Percentiles rank a stretch among this genome's conserved stretches.
Evolutionary conservation across 225 moss, liverwort and hornwort species (phyloP).

Genomic region (Marchantia paleacea): DNA sequence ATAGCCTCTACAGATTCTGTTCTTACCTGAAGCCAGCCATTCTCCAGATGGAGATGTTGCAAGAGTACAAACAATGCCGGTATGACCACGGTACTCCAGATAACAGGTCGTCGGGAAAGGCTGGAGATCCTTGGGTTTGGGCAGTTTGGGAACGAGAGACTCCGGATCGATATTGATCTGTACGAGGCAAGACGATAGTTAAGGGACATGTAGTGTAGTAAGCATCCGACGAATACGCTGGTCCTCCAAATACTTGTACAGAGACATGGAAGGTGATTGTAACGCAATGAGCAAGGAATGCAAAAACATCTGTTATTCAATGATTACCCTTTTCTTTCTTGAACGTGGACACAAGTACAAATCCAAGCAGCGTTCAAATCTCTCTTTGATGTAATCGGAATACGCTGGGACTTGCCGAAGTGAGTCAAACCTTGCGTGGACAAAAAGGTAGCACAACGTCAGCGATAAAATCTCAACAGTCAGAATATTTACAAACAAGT

Average conservation of each 20-base stretch:
- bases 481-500: too few relatives aligned
- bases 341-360: constrained; percentile 94
- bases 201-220: neutral
- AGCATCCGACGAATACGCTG: neutral
- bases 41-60: constrained; percentile 77
- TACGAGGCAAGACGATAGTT: neutral
- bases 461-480: neutral
- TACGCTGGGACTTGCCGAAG: constrained; percentile 92
- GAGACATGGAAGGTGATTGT: neutral
- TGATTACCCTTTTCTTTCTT: constrained; percentile 77
- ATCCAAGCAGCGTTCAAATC: constrained; percentile 95
- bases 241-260: neutral
- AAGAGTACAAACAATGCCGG: constrained; percentile 63
- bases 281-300: neutral
- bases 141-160: constrained; percentile 88
- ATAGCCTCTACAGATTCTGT: neutral
- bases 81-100: constrained; percentile 82
- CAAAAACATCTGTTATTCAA: too few relatives aligned
- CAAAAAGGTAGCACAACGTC: neutral
- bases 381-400: constrained; percentile 79
- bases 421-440: constrained; percentile 57
- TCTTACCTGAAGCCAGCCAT: constrained; percentile 91
- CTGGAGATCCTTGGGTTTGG: constrained; percentile 86
- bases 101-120: constrained; percentile 77
- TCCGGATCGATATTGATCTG: constrained; percentile 95